Evolutionary conservation across 2,329 filamentous ascomycete species (phyloP).

Genomic region (Penicillium paneum): DNA sequence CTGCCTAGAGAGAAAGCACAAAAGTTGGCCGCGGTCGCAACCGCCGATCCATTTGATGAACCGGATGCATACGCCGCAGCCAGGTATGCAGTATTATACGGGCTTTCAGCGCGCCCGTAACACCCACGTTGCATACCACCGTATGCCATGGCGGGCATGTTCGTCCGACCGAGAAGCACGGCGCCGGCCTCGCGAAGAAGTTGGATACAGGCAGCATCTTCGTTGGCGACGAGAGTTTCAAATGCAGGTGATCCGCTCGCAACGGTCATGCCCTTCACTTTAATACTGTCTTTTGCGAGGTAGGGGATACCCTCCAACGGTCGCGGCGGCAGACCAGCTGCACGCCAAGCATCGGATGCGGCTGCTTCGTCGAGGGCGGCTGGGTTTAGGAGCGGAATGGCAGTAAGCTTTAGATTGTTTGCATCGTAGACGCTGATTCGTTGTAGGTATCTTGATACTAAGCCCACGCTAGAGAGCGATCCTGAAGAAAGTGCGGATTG

Average conservation of each 20-base stretch:
- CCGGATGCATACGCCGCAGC: constrained; percentile 57
- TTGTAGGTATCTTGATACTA: constrained; percentile 47
- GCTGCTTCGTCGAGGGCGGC: constrained; percentile 47
- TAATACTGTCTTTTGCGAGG: constrained; percentile 58
- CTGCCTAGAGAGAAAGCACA: constrained; percentile 54
- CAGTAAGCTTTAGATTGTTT: constrained; percentile 43
- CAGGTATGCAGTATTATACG: constrained; percentile 54
- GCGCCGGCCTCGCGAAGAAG: constrained; percentile 50
- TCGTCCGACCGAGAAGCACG: constrained; percentile 55
- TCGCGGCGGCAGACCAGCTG: constrained; percentile 34
- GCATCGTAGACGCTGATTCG: constrained; percentile 50
- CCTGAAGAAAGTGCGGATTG: constrained; percentile 42
- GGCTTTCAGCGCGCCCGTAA: constrained; percentile 56
- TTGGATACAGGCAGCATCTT: constrained; percentile 53
- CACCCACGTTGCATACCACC: constrained; percentile 58
- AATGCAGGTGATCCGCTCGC: constrained; percentile 57
- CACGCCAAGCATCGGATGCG: constrained; percentile 47
- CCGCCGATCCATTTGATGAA: constrained; percentile 57
- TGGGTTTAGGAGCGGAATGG: constrained; percentile 50
- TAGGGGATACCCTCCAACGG: constrained; percentile 57
- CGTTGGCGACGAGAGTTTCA: constrained; percentile 47
- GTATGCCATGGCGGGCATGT: constrained; percentile 60
- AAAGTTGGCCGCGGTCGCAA: constrained; percentile 51
- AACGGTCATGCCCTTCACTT: constrained; percentile 52
- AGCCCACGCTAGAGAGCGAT: constrained; percentile 44